phyloP scores from a whole-genome alignment of 805 yeast species.

The Lachancea nothofagi region DNA sequence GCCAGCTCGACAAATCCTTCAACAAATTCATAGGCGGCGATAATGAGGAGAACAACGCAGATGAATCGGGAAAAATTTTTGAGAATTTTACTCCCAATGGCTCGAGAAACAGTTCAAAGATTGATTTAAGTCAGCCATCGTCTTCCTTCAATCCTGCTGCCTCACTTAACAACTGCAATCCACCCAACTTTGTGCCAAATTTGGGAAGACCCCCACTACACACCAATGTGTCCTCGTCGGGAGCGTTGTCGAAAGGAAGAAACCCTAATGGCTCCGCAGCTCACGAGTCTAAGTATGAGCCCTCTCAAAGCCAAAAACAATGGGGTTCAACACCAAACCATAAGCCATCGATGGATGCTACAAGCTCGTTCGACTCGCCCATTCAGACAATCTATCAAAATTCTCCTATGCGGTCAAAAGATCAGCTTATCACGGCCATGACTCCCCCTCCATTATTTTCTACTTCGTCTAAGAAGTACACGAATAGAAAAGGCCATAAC shows the following conservation, averaged over 20 bases:
- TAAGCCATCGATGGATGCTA: background rate
- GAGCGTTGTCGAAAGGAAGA: background rate
- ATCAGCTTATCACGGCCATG: background rate
- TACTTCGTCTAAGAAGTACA: constrained; percentile 3
- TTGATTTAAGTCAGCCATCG: constrained; percentile 30
- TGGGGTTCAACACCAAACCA: constrained; percentile 1
- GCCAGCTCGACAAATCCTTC: constrained; percentile 74
- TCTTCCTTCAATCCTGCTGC: constrained; percentile 3
- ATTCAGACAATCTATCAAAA: background rate
- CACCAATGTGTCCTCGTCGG: background rate
- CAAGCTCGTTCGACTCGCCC: constrained; percentile 2
- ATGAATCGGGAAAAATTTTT: constrained; percentile 49
- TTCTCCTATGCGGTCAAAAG: constrained; percentile 1
- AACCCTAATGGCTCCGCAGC: background rate
- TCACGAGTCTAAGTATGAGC: background rate
- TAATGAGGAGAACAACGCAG: constrained; percentile 33
- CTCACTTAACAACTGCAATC: constrained; percentile 6
- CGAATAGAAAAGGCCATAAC: background rate
- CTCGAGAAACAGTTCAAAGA: constrained; percentile 49
- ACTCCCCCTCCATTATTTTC: constrained; percentile 10
- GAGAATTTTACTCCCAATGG: constrained; percentile 65
- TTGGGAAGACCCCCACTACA: background rate
- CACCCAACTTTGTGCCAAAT: background rate
- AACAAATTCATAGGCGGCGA: constrained; percentile 84
- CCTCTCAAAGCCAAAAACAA: background rate